Evolutionary conservation across 179 eudicot genomes (phyloP), one percentile per base, ranked within the genome.

Genomic region (Nepenthes alata): DNA sequence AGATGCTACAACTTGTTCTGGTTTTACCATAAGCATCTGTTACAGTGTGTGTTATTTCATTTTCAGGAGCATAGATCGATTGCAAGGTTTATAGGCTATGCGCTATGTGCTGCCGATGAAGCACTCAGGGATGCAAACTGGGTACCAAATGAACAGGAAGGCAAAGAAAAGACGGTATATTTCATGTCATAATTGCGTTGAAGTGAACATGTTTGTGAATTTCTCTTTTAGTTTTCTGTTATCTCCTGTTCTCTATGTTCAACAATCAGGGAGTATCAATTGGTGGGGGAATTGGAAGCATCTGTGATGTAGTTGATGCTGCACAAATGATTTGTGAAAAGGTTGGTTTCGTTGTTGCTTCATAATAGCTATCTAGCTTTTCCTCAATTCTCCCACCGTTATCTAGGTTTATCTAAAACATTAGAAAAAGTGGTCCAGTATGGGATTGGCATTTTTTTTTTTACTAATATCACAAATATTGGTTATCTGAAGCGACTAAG

Each of bases 261-360:
- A 57, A 14, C 48, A 61, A 68, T 70, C 78, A 89, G 98, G 98
- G 98, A 62, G 97, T 93, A 72, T 93, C 95, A n/a, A 82, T 90
- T 67, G 98, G 98, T 35, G 87, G 94, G 25, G 98, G 98, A 62
- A 93, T 80, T 60, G 97, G 98, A 61, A 85, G 98, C 76, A 90
- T 93, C 58, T 66, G 80, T 72, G 98, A 93, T 69, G 78, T 90
- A 52, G 75, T 89, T 60, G 97, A 90, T 76, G 95, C 98, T 67
- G 86, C 98, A 55, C 78, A 78, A 64, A 47, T 93, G 81, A 79
- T 89, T 25, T 93, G 84, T 72, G 95, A 93, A 61, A 90, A 93
- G 87, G 98, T 91, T 57, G 4, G 79, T 62, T 68, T 60, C 34
- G 49, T 57, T 48, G 57, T 57, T 37, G 25, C 54, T 15, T 47